Base-by-base conservation (phyloP, 495 filamentous ascomycete genomes). In the Podospora australis region DNA sequence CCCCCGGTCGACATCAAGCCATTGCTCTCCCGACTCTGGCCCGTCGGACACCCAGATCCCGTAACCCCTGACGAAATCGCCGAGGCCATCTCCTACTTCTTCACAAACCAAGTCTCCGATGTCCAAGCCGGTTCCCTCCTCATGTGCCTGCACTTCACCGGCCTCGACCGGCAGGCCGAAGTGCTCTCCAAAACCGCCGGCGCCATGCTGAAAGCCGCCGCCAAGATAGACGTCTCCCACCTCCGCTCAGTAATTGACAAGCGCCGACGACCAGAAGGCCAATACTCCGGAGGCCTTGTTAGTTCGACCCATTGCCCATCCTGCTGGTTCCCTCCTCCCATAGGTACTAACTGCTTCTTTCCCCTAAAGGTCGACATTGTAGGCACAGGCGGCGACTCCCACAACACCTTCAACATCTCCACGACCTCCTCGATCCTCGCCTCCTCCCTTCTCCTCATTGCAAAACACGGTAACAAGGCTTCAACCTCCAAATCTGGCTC, bases 391-490 rank as follows among this genome's bases (percentile, higher is more conserved):
- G 94, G 94, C 60, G 92, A 97, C 70, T 84, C 85, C 25, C 89
- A 96, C 72, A 86, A 89, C 64, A 99, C 94, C 16, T 97, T 95
- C 80, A 99, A 99, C 65, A 88, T 99, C 64, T 88, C 83, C 54
- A 97, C 92, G 3, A 95, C 91, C 6, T 79, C 94, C 3, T 95
- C 90, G 4, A 95, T 99, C 58, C 74, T 99, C 36, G 90, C 86
- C 48, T 91, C 90, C 4, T 80, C 86, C 13, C 68, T 88, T 10
- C 77, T 96, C 14, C 70, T 92, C 36, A 74, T 95, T 44, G 86
- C 85, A 46, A 98, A 99, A 67, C 92, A 99, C 70, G 94, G 94
- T 48, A 97, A 97, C 71, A 81, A 82, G 45, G 89, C 92, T n/a
- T 88, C 89, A 6, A 96, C 94, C 11, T 96, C 91, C 13, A 84